phyloP scores from a whole-genome alignment of 208 protist genomes.

The Leishmania lainsoni region DNA sequence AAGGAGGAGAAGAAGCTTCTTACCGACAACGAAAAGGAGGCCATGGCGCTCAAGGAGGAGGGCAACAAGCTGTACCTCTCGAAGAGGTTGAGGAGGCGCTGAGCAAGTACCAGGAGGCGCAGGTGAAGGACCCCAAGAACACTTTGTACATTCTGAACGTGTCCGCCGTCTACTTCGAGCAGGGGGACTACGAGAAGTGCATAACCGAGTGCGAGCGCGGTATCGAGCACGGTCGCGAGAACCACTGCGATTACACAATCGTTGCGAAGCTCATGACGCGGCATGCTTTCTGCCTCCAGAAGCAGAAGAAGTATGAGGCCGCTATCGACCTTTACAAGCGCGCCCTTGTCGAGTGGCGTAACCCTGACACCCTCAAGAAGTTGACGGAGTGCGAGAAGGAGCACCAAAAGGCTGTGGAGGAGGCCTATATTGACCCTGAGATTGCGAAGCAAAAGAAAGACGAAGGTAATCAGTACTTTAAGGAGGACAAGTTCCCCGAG shows the following conservation, averaged over 20 bases:
- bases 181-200: constrained; percentile 92
- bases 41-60: constrained; percentile 87
- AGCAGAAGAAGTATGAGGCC: constrained; percentile 81
- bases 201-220: constrained; percentile 90
- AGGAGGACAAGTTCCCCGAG: constrained; percentile 94
- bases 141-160: constrained; percentile 90
- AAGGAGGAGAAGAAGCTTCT: constrained; percentile 42
- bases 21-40: constrained; percentile 65
- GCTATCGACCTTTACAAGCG: constrained; percentile 91
- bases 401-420: constrained; percentile 81
- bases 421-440: constrained; percentile 93
- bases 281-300: constrained; percentile 88
- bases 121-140: constrained; percentile 86
- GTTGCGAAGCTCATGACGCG: constrained; percentile 92
- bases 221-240: constrained; percentile 84
- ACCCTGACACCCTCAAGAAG: constrained; percentile 91
- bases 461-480: constrained; percentile 96
- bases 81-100: constrained; percentile 94
- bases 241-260: constrained; percentile 93
- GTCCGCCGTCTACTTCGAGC: constrained; percentile 95
- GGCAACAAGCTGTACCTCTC: constrained; percentile 96
- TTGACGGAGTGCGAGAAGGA: constrained; percentile 90
- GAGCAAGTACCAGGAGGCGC: constrained; percentile 85
- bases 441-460: constrained; percentile 91
- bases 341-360: constrained; percentile 93